Conservation (phyloP, 2,329 filamentous ascomycete species). For the Pseudogymnoascus sp. region DNA sequence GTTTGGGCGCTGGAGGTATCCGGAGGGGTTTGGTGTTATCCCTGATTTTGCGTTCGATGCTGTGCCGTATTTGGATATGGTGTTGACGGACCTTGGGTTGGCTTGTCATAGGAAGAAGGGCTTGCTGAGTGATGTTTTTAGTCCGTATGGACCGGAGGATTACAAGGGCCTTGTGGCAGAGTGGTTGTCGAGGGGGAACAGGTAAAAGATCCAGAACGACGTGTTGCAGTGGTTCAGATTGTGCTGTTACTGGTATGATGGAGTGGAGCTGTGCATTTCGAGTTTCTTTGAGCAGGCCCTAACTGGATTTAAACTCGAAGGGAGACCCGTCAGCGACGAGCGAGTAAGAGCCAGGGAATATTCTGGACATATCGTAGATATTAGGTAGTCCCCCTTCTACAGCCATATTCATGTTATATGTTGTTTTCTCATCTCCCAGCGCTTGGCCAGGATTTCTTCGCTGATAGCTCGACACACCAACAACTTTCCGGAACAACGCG, state of each 20-base stretch:
- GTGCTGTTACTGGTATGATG: neutral
- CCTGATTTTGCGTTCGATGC: conserved; percentile 71
- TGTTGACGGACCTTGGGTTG: conserved; percentile 59
- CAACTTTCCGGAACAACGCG: neutral
- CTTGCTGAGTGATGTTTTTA: conserved; percentile 32
- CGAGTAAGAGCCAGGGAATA: neutral
- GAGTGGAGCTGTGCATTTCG: neutral
- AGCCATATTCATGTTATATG: neutral
- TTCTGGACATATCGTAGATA: neutral
- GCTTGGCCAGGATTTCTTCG: neutral
- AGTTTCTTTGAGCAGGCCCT: neutral
- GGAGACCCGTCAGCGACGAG: neutral
- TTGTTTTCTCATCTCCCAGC: neutral
- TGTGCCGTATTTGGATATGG: conserved; percentile 62
- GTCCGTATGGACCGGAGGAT: conserved; percentile 38
- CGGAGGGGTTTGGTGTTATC: conserved; percentile 53
- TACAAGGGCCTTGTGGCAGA: conserved; percentile 37
- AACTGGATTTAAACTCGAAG: neutral
- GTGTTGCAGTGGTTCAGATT: neutral
- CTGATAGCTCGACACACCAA: neutral
- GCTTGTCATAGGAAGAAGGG: conserved; percentile 45
- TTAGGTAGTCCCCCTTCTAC: neutral
- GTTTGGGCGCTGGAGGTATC: conserved; percentile 63
- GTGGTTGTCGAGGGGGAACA: conserved; percentile 24
- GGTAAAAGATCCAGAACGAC: neutral